phyloP scores from a whole-genome alignment of 352 stramenopile genomes.

The Phytophthora agathidicida region DNA sequence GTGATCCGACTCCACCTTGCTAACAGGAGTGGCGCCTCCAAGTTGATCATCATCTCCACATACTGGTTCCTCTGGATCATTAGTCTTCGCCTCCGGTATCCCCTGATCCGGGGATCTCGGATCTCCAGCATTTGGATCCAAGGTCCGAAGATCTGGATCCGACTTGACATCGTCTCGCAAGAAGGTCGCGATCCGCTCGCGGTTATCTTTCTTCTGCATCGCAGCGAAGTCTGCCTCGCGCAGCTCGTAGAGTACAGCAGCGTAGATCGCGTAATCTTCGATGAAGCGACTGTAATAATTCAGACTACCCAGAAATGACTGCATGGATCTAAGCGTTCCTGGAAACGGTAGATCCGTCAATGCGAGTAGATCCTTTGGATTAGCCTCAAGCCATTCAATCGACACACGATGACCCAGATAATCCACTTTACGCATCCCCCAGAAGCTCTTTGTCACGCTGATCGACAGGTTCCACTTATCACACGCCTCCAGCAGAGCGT shows the following conservation, averaged over 20 bases:
- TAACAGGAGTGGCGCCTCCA: too few species aligned
- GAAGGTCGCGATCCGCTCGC: too few species aligned
- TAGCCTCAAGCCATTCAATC: neutral
- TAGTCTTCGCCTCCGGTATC: too few species aligned
- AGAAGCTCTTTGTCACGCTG: conserved; percentile 34
- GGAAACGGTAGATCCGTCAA: conserved; percentile 13
- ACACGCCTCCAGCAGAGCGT: conserved; percentile 14
- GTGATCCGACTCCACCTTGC: too few species aligned
- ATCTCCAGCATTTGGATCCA: too few species aligned
- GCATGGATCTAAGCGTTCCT: neutral
- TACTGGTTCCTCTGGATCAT: neutral
- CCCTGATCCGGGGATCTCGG: too few species aligned
- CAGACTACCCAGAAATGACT: conserved; percentile 28
- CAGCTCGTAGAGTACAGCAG: conserved; percentile 4
- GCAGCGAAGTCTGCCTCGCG: conserved; percentile 3
- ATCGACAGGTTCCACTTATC: conserved; percentile 29
- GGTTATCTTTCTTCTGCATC: too few species aligned
- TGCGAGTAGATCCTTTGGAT: conserved; percentile 15
- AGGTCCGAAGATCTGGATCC: too few species aligned
- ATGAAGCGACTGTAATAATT: conserved; percentile 33
- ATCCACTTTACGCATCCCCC: conserved; percentile 10
- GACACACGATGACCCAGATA: conserved; percentile 21
- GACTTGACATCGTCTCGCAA: too few species aligned
- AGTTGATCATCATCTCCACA: neutral
- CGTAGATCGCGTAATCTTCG: conserved; percentile 23